These are phyloP conservation scores for Aspergillus fumigatus DNA, from an alignment of 2,329 filamentous ascomycete species.

Conservation along the genomic window DNA sequence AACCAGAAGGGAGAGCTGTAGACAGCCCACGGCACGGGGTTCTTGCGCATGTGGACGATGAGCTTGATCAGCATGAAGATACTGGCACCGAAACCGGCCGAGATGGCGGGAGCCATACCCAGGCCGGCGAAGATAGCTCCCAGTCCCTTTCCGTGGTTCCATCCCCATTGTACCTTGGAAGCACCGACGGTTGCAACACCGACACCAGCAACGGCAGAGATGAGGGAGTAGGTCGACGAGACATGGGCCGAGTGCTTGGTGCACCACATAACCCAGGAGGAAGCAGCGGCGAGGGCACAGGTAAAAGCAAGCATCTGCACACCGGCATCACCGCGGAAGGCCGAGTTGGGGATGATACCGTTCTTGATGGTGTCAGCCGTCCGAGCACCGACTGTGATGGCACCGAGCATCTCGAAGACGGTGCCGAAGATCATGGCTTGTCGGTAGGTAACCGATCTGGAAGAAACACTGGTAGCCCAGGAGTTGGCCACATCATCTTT, in stretches of 20 bases:
- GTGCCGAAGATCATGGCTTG: constrained; percentile 48
- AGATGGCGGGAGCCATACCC: constrained; percentile 65
- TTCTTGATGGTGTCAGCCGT: constrained; percentile 78
- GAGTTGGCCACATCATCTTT: constrained; percentile 74
- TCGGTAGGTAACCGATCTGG: constrained; percentile 53
- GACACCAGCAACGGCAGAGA: constrained; percentile 65
- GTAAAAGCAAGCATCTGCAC: constrained; percentile 61
- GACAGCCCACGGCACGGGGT: constrained; percentile 68
- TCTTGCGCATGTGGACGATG: constrained; percentile 65
- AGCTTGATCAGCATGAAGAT: constrained; percentile 72
- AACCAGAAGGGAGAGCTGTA: constrained; percentile 73
- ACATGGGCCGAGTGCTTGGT: constrained; percentile 69
- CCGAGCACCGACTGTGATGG: constrained; percentile 62
- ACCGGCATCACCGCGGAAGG: constrained; percentile 58
- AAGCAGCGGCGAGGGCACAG: constrained; percentile 30
- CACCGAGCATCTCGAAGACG: constrained; percentile 65
- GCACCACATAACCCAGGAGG: constrained; percentile 74
- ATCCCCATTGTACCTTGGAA: constrained; percentile 61
- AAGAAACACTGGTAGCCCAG: constrained; percentile 77
- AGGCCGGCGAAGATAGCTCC: constrained; percentile 63
- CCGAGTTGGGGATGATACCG: constrained; percentile 60
- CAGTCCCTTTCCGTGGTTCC: constrained; percentile 63
- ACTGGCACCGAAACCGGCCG: constrained; percentile 59
- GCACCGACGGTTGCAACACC: constrained; percentile 64
- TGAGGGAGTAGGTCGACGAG: constrained; percentile 67